Evolutionary conservation across 331 rosid species (phyloP).

Genomic region (Spiraea crenata): DNA sequence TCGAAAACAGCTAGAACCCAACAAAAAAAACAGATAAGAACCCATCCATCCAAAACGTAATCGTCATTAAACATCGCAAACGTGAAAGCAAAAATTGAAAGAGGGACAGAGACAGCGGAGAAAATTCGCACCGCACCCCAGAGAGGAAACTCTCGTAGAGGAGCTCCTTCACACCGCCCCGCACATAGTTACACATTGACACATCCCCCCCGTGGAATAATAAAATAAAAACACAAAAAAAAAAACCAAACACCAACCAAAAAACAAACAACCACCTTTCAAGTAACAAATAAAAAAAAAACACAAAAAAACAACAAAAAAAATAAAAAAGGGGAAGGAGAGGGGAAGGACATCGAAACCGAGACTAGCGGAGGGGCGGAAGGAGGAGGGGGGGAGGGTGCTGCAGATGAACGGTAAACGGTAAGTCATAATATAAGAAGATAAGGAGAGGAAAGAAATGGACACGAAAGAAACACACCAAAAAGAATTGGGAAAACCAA

Average conservation of each 20-base stretch:
- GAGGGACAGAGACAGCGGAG: neutral
- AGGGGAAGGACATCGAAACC: conserved; percentile 12
- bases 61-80: neutral
- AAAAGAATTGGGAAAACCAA: no score
- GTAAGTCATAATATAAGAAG: no score
- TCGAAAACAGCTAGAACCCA: neutral
- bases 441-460: no score
- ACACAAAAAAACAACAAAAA: neutral
- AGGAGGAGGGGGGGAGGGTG: neutral
- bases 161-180: no score
- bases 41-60: neutral
- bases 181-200: no score
- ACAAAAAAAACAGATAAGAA: neutral
- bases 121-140: conserved; percentile 49
- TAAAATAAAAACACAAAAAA: no score
- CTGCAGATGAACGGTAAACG: neutral
- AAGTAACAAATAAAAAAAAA: no score
- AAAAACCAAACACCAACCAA: no score
- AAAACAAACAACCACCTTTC: no score
- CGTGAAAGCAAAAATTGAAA: neutral
- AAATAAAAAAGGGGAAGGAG: no score
- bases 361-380: neutral
- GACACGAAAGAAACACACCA: no score
- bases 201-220: no score
- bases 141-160: conserved; percentile 91